Evolutionary conservation across 192 early-diverging fungal species (phyloP), one percentile per base, ranked within the genome.

Genomic region (Mortierella claussenii): DNA sequence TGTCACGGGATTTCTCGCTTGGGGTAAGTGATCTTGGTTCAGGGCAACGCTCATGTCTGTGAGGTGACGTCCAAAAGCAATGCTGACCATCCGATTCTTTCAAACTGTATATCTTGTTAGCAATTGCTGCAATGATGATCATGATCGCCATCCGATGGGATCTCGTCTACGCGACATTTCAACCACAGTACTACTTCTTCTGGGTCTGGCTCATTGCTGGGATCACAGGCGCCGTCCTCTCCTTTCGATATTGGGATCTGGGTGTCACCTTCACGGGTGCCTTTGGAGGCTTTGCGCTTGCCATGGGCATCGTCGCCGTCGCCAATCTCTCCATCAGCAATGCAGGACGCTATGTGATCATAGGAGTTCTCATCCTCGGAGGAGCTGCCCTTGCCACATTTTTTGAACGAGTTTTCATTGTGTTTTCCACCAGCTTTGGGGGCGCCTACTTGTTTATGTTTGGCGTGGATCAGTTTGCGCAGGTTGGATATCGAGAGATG

Each of bases 381-480:
- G 78, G 71, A 17, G 71, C 55, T 2, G 51, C 85, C 0, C 44
- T 65, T 8, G 64, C 76, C 11, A 68, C 76, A 7, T 83, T 85
- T 23, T 51, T 65, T 52, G 86, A 89, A 48, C 63, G 66, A 1
- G 20, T 78, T 1, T 64, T 82, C 57, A 56, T 88, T 15, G 81
- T 86, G 34, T 4, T 82, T 36, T 62, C 74, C 8, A 85, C 86
- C 2, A 51, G 79, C n/a, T 79, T 87, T 47, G 51, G 80, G 5
- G 88, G 88, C 49, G 69, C 86, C 3, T 89, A 83, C 53, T 32
- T 81, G 37, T 42, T 89, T 34, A 60, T 80, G 47, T 69, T 74
- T 27, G 88, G 87, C 1, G 56, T 87, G 4, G 88, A 89, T 34
- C 33, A 84, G 54, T 84, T 86, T 45, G 56, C 56, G 11, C 68